Conservation (phyloP, 73 alveolate genomes). For the Urostyla sp. region DNA sequence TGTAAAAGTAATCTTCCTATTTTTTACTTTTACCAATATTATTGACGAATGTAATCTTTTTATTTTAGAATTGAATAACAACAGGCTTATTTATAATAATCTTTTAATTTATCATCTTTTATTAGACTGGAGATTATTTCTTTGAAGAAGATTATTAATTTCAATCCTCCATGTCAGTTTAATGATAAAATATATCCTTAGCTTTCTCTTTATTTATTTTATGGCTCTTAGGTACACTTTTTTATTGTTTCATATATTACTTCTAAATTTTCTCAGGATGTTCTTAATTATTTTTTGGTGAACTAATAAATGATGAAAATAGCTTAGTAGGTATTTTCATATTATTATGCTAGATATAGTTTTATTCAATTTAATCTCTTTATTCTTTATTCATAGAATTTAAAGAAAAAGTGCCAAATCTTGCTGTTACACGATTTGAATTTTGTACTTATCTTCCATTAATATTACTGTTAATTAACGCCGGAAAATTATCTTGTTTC, state of each 20-base stretch:
- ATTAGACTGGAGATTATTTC: neutral
- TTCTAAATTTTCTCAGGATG: neutral
- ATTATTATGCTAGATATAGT: too few species aligned
- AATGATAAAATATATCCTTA: neutral
- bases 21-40: neutral
- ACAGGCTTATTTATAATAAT: constrained; percentile 5
- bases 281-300: too few species aligned
- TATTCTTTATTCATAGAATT: too few species aligned
- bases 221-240: neutral
- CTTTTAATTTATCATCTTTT: neutral
- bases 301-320: too few species aligned
- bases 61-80: neutral
- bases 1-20: neutral
- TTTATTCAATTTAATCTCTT: too few species aligned
- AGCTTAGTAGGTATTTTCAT: too few species aligned
- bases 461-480: neutral
- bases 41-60: constrained; percentile 8
- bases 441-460: neutral
- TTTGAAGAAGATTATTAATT: neutral
- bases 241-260: neutral
- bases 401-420: too few species aligned
- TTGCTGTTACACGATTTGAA: too few species aligned
- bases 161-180: neutral
- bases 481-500: neutral
- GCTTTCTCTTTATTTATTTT: neutral